phyloP scores from a whole-genome alignment of 805 yeast species.

The Ogataea minuta region DNA sequence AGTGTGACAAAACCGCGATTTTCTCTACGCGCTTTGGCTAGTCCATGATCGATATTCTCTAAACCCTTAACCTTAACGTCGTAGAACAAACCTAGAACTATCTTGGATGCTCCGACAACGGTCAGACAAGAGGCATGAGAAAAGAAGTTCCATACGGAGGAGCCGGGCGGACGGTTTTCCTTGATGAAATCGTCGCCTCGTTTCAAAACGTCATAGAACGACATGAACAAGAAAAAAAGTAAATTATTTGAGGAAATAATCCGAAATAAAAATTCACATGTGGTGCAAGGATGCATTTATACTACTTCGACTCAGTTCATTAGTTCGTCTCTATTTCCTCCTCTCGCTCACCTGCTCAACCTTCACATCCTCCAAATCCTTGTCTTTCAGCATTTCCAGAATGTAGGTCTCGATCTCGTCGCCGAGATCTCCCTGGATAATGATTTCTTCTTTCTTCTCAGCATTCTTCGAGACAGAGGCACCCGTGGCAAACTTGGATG shows the following conservation, averaged over 20 bases:
- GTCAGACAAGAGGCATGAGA: conserved; percentile 68
- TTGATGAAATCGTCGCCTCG: conserved; percentile 71
- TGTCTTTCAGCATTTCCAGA: conserved; percentile 66
- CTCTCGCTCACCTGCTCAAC: conserved; percentile 87
- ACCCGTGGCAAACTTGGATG: conserved; percentile 94
- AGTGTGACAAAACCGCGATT: conserved; percentile 77
- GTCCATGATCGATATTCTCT: conserved; percentile 62
- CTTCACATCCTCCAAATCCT: conserved; percentile 79
- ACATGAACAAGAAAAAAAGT: conserved; percentile 42
- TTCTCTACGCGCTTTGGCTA: conserved; percentile 60
- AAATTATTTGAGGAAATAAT: not conserved
- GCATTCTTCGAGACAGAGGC: conserved; percentile 87
- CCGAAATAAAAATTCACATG: not conserved
- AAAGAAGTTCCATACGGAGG: conserved; percentile 60
- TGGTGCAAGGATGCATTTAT: conserved; percentile 1
- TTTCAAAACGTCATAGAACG: conserved; percentile 62
- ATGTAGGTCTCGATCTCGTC: conserved; percentile 85
- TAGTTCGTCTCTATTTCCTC: conserved; percentile 49
- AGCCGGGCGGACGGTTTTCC: conserved; percentile 50
- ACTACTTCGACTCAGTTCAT: not conserved
- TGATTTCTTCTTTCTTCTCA: conserved; percentile 88
- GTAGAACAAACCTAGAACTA: conserved; percentile 59
- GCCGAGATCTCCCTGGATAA: conserved; percentile 92
- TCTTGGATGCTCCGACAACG: conserved; percentile 63
- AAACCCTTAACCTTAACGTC: conserved; percentile 60